Evolutionary conservation across 2,329 filamentous ascomycete species (phyloP), one percentile per base, ranked within the genome.

Genomic region (Colletotrichum trifolii): DNA sequence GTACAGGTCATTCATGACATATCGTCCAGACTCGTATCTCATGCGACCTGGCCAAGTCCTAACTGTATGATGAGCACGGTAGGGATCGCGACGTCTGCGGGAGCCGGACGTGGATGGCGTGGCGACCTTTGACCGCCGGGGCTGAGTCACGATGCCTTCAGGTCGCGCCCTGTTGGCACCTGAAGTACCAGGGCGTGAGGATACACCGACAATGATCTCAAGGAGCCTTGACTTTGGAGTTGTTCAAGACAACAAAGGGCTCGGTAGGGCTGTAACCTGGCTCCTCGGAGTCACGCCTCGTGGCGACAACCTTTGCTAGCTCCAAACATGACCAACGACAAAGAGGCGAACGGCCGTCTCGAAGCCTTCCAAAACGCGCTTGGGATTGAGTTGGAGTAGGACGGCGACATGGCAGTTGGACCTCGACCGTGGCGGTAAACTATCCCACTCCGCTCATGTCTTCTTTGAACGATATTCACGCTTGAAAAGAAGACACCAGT

Each of bases 271-370:
- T 17, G n/a, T 43, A n/a, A 46, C 13, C 49, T 36, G 43, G 15
- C 36, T 11, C 35, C 8, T 47, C 10, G 33, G 35, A 36, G 43
- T 47, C 50, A 15, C 12, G 34, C 17, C 42, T n/a, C 15, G 39
- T 53, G 56, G 56, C 61, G 45, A n/a, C 49, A 46, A 13, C 43
- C 43, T 53, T 54, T 13, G 39, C 25, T 61, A 64, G 62, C 12
- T n/a, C 40, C 49, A 65, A 65, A 65, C 62, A 60, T 46, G n/a
- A 9, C 11, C 36, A 43, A 36, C 57, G 47, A 62, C 58, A 62
- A 53, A 62, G 58, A 36, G 50, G 43, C 10, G 15, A 40, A 13
- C 38, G 25, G 25, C 25, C 25, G 25, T 25, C 25, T 25, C 25
- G 25, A 25, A 25, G 25, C 25, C 25, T 25, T 25, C 25, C 25